Conservation (phyloP, 768 basidiomycete species). For the Sporobolomyces roseus region DNA sequence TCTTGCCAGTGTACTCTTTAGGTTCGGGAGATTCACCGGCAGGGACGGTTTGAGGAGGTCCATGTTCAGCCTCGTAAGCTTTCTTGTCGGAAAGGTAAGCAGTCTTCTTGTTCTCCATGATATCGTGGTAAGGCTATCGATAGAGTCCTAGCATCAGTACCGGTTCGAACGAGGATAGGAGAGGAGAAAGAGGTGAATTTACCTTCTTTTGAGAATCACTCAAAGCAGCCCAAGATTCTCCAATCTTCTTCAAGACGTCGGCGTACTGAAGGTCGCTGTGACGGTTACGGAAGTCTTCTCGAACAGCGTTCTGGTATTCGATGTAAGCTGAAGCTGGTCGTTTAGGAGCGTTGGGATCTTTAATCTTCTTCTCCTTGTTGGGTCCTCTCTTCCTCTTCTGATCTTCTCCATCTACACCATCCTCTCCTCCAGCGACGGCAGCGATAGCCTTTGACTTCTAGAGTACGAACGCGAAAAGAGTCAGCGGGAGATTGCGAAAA, state of each 20-base stretch:
- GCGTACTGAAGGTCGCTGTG: constrained; percentile 64
- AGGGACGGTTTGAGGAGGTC: background rate
- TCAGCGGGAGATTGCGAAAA: background rate
- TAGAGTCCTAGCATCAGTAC: background rate
- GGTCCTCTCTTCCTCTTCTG: constrained; percentile 57
- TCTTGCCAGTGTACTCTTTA: constrained; percentile 38
- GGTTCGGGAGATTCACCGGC: background rate
- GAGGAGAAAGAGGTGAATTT: constrained; percentile 46
- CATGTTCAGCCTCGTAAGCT: constrained; percentile 37
- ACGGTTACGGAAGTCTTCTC: constrained; percentile 64
- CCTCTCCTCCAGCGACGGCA: constrained; percentile 6
- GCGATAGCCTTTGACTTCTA: background rate
- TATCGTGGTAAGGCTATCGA: constrained; percentile 34
- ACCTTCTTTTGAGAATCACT: constrained; percentile 69
- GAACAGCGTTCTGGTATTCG: constrained; percentile 86
- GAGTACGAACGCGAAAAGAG: too few species aligned
- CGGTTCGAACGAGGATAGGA: background rate
- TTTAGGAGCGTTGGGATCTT: constrained; percentile 92
- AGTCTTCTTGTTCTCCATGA: constrained; percentile 34
- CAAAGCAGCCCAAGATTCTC: constrained; percentile 70
- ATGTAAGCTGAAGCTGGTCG: constrained; percentile 89
- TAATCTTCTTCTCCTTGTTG: constrained; percentile 59
- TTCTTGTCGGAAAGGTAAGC: constrained; percentile 26
- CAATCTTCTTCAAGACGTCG: constrained; percentile 68
- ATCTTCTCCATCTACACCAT: constrained; percentile 46